These are phyloP conservation scores for Sclerotinia glacialis DNA, from an alignment of 2,329 filamentous ascomycete species.

Conservation along the genomic window DNA sequence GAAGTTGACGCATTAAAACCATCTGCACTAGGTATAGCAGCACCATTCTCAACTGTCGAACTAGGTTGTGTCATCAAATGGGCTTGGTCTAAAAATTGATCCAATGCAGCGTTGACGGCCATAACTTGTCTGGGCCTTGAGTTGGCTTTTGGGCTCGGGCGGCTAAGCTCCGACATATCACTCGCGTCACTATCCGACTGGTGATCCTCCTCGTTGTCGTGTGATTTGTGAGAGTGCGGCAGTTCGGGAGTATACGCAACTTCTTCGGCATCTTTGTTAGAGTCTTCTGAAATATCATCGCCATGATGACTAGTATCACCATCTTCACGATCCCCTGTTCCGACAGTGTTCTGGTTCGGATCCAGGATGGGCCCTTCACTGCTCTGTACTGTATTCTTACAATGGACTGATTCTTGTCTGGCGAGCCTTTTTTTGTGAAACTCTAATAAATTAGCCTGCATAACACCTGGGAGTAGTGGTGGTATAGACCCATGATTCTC, in stretches of 20 bases:
- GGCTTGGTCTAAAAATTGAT: neutral
- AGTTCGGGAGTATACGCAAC: neutral
- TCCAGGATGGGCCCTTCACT: neutral
- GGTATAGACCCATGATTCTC: conserved; percentile 37
- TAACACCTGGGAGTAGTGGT: conserved; percentile 40
- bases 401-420: neutral
- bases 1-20: neutral
- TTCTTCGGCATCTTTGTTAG: neutral
- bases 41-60: neutral
- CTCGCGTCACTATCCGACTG: neutral
- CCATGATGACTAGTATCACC: neutral
- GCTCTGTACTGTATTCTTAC: neutral
- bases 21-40: neutral
- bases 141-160: neutral
- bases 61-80: neutral
- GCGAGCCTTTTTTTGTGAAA: conserved; percentile 22
- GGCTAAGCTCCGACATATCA: neutral
- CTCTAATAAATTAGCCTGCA: conserved; percentile 23
- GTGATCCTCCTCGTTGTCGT: neutral
- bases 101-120: neutral
- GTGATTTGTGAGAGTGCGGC: neutral
- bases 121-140: neutral
- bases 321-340: neutral
- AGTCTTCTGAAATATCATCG: neutral
- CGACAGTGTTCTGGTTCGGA: neutral